Conservation (phyloP, 495 filamentous ascomycete species). For the Trichoderma gamsii region DNA sequence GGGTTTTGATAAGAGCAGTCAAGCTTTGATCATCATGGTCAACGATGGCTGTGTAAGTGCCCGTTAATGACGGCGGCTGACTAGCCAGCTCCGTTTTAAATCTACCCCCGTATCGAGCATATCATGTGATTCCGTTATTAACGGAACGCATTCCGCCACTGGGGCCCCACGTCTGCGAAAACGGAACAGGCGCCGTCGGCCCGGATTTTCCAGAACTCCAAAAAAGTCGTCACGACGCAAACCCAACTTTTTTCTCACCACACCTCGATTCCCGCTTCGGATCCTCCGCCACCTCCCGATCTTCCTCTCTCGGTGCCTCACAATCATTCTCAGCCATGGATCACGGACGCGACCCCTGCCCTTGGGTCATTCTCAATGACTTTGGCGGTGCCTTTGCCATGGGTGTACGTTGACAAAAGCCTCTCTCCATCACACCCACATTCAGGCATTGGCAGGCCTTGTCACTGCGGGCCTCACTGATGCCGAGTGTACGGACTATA, state of each 20-base stretch:
- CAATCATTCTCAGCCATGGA: slow-evolving; percentile 49
- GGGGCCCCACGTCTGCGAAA: background rate
- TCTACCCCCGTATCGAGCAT: background rate
- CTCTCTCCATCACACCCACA: slow-evolving; percentile 4
- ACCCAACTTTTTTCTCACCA: slow-evolving; percentile 6
- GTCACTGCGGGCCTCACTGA: background rate
- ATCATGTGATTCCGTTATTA: background rate
- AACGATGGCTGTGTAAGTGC: no score
- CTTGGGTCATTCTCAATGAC: slow-evolving; percentile 92
- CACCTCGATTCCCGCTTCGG: background rate
- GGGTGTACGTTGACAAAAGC: slow-evolving; percentile 60
- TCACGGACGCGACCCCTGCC: slow-evolving; percentile 83
- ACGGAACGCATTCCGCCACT: slow-evolving; percentile 8
- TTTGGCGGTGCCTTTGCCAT: slow-evolving; percentile 97
- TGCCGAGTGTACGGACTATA: background rate
- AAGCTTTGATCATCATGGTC: no score
- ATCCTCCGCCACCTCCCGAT: background rate
- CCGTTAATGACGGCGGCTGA: no score
- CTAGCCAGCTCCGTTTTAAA: background rate
- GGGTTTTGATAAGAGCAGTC: no score
- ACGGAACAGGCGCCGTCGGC: background rate
- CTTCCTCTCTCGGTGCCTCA: background rate
- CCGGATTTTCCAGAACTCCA: slow-evolving; percentile 6
- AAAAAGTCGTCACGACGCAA: background rate
- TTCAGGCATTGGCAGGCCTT: background rate